phyloP scores from a whole-genome alignment of 2,329 filamentous ascomycete species.

The Zymoseptoria pseudotritici region DNA sequence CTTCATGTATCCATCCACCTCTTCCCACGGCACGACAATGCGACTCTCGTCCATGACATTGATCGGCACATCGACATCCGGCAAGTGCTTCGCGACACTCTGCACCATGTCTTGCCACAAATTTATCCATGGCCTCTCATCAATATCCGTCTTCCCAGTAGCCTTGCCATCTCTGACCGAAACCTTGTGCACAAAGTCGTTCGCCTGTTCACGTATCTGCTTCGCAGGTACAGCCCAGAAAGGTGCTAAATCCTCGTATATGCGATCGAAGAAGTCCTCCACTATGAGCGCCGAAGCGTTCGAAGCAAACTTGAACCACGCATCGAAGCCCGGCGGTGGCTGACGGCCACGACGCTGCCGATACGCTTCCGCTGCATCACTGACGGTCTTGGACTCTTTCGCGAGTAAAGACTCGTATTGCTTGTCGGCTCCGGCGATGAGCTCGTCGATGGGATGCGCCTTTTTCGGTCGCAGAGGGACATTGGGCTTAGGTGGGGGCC shows the following conservation, averaged over 20 bases:
- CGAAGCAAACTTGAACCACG: slow-evolving; percentile 41
- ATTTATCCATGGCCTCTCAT: slow-evolving; percentile 31
- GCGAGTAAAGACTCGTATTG: slow-evolving; percentile 27
- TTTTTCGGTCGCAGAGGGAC: slow-evolving; percentile 10
- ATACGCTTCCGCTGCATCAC: slow-evolving; percentile 37
- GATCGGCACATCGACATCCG: slow-evolving; percentile 42
- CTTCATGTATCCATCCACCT: slow-evolving; percentile 34
- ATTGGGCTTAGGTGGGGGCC: slow-evolving; percentile 5
- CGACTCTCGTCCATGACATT: slow-evolving; percentile 46
- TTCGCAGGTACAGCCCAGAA: slow-evolving; percentile 42
- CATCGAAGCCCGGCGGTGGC: slow-evolving; percentile 44
- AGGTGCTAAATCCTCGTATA: slow-evolving; percentile 43
- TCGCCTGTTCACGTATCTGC: slow-evolving; percentile 36
- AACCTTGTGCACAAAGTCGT: slow-evolving; percentile 32
- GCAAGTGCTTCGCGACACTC: slow-evolving; percentile 33
- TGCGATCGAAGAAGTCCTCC: slow-evolving; percentile 46
- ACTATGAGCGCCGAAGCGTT: slow-evolving; percentile 38
- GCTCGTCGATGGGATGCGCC: slow-evolving; percentile 34
- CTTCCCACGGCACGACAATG: slow-evolving; percentile 42
- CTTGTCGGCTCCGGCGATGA: slow-evolving; percentile 30
- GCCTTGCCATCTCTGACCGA: slow-evolving; percentile 35
- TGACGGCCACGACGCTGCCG: slow-evolving; percentile 39
- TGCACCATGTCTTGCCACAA: slow-evolving; percentile 37
- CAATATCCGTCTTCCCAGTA: slow-evolving; percentile 25
- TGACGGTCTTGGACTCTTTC: slow-evolving; percentile 32